Percentiles rank a stretch among this genome's conserved stretches.
Conservation (phyloP, 257 asterid genomes). For the Rauvolfia tetraphylla region DNA sequence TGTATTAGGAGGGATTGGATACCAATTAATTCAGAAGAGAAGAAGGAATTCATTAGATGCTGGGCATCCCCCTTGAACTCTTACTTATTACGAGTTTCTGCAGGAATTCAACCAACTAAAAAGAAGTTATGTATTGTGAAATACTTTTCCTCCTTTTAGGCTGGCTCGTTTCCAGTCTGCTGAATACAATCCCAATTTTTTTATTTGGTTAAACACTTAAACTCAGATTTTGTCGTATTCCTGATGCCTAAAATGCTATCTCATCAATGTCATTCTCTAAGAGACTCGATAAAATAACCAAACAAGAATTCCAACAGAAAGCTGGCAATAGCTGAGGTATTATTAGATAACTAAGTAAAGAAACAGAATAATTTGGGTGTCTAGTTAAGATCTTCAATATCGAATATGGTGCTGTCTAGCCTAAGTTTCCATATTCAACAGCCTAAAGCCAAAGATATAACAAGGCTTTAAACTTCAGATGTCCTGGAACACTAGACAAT, state of each 20-base stretch:
- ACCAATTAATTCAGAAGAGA: constrained; percentile 48
- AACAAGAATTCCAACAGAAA: not conserved
- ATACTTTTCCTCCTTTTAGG: not conserved
- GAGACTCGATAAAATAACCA: not conserved
- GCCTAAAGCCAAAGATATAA: not conserved
- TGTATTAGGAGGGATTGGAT: constrained; percentile 59
- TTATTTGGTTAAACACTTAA: no score
- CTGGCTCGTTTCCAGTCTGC: not conserved
- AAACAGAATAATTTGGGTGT: not conserved
- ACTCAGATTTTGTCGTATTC: not conserved
- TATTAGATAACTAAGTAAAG: not conserved
- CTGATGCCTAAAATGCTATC: not conserved
- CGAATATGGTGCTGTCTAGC: not conserved
- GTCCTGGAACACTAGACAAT: no score
- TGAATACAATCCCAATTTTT: not conserved
- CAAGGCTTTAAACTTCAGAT: not conserved
- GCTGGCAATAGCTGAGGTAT: not conserved
- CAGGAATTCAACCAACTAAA: not conserved
- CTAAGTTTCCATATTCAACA: not conserved
- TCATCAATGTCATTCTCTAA: not conserved
- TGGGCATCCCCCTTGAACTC: constrained; percentile 11
- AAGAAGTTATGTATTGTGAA: not conserved
- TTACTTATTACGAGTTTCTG: not conserved
- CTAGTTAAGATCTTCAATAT: not conserved
- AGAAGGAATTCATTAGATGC: constrained; percentile 24